Percentiles rank a stretch among this genome's conserved stretches.
Conservation (phyloP, 164 flowering plant species). For the Liquidambar formosana region DNA sequence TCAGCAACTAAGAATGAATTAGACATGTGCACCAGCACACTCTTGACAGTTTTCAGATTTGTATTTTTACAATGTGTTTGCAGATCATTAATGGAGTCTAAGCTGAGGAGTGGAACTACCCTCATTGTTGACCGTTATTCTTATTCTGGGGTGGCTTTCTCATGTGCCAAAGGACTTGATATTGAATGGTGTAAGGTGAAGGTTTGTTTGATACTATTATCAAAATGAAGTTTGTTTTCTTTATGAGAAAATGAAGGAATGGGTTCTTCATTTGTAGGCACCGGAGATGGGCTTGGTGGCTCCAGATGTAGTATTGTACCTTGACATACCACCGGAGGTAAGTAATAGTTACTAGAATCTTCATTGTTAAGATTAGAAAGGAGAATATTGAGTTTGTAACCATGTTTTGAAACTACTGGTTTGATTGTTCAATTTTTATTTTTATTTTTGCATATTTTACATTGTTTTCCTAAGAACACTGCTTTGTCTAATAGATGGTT, state of each 20-base stretch:
- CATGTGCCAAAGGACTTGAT: conserved; percentile 87
- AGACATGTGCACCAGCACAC: background rate
- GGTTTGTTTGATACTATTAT: background rate
- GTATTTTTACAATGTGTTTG: conserved; percentile 1
- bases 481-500: too few species aligned
- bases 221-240: conserved; percentile 5
- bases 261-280: conserved; percentile 39
- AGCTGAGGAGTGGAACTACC: conserved; percentile 69
- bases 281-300: conserved; percentile 75
- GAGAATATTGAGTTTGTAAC: too few species aligned
- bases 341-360: background rate
- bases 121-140: conserved; percentile 90
- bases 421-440: too few species aligned
- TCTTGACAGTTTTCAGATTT: background rate
- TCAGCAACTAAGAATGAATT: background rate
- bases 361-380: too few species aligned
- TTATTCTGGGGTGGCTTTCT: conserved; percentile 92
- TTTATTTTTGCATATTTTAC: too few species aligned
- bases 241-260: background rate
- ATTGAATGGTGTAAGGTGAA: conserved; percentile 93
- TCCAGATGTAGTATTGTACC: conserved; percentile 71
- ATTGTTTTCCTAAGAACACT: too few species aligned
- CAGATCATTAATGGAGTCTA: conserved; percentile 82
- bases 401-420: too few species aligned
- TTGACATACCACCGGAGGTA: conserved; percentile 78